A percentile compares a stretch with the other conserved stretches of the same genome.
Conservation (phyloP, 2,329 filamentous ascomycete species). For the Zymoseptoria brevis region DNA sequence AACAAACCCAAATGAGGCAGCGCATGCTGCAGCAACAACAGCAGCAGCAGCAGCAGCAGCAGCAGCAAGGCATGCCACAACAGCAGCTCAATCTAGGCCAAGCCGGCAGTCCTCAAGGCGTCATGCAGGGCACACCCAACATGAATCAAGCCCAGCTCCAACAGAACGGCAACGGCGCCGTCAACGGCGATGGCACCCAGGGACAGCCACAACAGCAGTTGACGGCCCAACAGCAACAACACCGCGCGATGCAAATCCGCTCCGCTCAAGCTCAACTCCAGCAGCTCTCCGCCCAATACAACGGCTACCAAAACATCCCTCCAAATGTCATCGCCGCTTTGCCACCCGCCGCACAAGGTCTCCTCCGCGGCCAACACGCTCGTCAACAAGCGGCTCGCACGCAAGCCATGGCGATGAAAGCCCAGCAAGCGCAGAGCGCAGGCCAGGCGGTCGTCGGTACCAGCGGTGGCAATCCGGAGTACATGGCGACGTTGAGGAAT, state of each 20-base stretch:
- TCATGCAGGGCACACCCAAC: slow-evolving; percentile 15
- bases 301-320: slow-evolving; percentile 17
- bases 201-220: slow-evolving; percentile 13
- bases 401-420: slow-evolving; percentile 18
- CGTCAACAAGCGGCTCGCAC: slow-evolving; percentile 17
- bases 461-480: slow-evolving; percentile 24
- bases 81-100: slow-evolving; percentile 14
- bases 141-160: slow-evolving; percentile 19
- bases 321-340: slow-evolving; percentile 10
- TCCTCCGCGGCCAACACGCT: slow-evolving; percentile 15
- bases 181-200: slow-evolving; percentile 5
- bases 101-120: slow-evolving; percentile 11
- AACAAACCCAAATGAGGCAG: slow-evolving; percentile 16
- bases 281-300: slow-evolving; percentile 14
- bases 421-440: slow-evolving; percentile 13
- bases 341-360: slow-evolving; percentile 15
- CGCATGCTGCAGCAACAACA: slow-evolving; percentile 18
- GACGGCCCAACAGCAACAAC: slow-evolving; percentile 15
- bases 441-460: slow-evolving; percentile 15
- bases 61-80: slow-evolving; percentile 17
- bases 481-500: slow-evolving; percentile 26
- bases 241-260: slow-evolving; percentile 11
- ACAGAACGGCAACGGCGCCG: slow-evolving; percentile 16
- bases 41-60: slow-evolving; percentile 21
- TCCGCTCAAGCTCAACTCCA: slow-evolving; percentile 16